Base-by-base conservation (phyloP, 371 early-diverging fungal species). In the Rhizopus stolonifer region DNA sequence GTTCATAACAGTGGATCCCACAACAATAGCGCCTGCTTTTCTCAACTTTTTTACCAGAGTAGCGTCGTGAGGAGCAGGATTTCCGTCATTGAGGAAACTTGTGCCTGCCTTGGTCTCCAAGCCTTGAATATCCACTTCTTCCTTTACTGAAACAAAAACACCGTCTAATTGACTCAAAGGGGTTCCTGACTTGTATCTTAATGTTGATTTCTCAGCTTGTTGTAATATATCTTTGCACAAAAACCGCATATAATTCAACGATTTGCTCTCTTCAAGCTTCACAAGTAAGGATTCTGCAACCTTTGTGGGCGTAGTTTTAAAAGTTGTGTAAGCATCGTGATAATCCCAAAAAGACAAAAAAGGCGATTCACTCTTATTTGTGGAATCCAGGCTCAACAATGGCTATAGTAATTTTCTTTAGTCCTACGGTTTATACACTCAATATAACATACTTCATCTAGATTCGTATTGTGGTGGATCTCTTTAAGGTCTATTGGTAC, bases 151-250 rank as follows among this genome's bases (percentile, higher is more conserved):
- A 18, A 67, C 32, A 46, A 67, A 59, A 0, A 62, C 44, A 38
- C 60, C 90, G 64, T 90, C 91, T 26, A 91, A 64, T 40, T 77
- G 76, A 19, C 85, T 81, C 15, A 85, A 56, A 0, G 83, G 74
- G 0, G 42, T 49, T 0, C 78, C 71, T n/a, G 59, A 49, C 19
- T 61, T 54, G 59, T 86, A 86, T 44, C 91, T 66, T 9, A 54
- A 56, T 6, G 83, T 75, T 1, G 80, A 81, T 18, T 54, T 84
- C n/a, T 56, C 56, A 0, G 91, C 91, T 49, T 87, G 85, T 10
- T 67, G 49, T 2, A 80, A 39, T 15, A 84, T 67, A 17, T 72
- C 77, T 13, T 59, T 62, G 60, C 51, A 60, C 46, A 60, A 67
- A 55, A 55, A 78, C 25, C 56, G 80, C 61, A 49, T 69, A 69